phyloP scores from a whole-genome alignment of 2,329 filamentous ascomycete genomes.

The Fusarium illudens region DNA sequence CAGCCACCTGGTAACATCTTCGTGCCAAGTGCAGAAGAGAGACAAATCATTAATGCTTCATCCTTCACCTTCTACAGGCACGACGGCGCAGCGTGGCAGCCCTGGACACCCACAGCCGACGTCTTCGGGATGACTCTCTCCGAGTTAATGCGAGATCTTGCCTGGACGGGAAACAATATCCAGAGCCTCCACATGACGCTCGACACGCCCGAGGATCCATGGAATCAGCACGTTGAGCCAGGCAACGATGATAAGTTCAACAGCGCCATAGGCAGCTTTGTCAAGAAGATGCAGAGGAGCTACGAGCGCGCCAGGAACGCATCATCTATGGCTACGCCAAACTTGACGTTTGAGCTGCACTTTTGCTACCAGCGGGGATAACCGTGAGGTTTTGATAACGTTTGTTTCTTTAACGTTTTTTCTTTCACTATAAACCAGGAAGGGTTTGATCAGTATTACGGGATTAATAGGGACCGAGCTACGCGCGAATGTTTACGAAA shows the following conservation, averaged over 20 bases:
- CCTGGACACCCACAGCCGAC: not conserved
- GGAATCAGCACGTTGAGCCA: not conserved
- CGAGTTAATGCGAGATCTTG: not conserved
- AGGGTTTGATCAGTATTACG: not conserved
- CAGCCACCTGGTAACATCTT: no score
- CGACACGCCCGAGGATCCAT: not conserved
- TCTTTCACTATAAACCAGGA: not conserved
- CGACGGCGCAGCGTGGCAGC: fast-evolving
- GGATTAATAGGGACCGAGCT: not conserved
- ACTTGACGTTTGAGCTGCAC: not conserved
- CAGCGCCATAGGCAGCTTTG: not conserved
- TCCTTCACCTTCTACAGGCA: not conserved
- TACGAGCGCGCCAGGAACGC: not conserved
- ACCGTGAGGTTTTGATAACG: not conserved
- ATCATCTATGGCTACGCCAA: not conserved
- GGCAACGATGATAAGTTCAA: not conserved
- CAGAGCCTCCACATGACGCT: not conserved
- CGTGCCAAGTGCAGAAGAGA: not conserved
- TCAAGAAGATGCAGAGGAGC: not conserved
- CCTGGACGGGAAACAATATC: not conserved
- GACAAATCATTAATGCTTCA: not conserved
- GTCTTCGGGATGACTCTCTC: not conserved
- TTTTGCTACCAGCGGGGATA: not conserved
- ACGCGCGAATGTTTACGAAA: not conserved
- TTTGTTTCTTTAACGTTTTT: not conserved